Evolutionary conservation across 2,329 filamentous ascomycete genomes (phyloP).

Genomic region (Colletotrichum orbiculare): DNA sequence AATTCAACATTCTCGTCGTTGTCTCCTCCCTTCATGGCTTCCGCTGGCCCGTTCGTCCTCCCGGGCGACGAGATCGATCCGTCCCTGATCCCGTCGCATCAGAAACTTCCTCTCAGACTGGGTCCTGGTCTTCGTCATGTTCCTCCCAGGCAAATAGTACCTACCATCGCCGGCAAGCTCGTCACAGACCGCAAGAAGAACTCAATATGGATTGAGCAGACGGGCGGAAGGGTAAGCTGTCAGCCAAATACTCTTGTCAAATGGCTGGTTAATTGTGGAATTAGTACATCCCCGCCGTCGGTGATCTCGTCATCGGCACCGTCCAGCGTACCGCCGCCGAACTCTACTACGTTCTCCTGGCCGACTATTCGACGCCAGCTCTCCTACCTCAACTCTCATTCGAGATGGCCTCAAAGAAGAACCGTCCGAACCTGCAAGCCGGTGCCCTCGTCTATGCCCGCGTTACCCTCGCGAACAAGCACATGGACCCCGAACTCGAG

Average conservation of each 20-base stretch:
- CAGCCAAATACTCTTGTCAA: not conserved
- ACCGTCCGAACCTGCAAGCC: conserved; percentile 78
- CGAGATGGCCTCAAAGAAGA: conserved; percentile 92
- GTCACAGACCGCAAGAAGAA: conserved; percentile 78
- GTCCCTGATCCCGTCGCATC: conserved; percentile 73
- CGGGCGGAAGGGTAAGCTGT: conserved; percentile 71
- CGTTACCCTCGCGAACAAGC: conserved; percentile 79
- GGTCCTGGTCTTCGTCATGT: conserved; percentile 87
- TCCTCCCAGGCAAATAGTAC: conserved; percentile 77
- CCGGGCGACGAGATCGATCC: conserved; percentile 82
- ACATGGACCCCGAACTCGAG: conserved; percentile 90
- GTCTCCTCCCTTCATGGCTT: conserved; percentile 59
- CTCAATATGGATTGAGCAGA: conserved; percentile 80
- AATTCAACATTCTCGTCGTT: conserved; percentile 20
- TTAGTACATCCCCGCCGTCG: conserved; percentile 81
- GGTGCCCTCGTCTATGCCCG: conserved; percentile 91
- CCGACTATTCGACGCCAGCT: conserved; percentile 71
- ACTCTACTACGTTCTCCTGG: conserved; percentile 82
- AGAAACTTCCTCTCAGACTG: conserved; percentile 78
- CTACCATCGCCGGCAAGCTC: conserved; percentile 75
- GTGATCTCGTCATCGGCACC: conserved; percentile 90
- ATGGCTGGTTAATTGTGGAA: conserved; percentile 42
- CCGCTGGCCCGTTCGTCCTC: conserved; percentile 74
- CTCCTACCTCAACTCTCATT: conserved; percentile 90
- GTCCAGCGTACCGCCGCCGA: conserved; percentile 81